These are phyloP conservation scores for Russula virescens DNA, from an alignment of 768 basidiomycete species.

Conservation along the genomic window DNA sequence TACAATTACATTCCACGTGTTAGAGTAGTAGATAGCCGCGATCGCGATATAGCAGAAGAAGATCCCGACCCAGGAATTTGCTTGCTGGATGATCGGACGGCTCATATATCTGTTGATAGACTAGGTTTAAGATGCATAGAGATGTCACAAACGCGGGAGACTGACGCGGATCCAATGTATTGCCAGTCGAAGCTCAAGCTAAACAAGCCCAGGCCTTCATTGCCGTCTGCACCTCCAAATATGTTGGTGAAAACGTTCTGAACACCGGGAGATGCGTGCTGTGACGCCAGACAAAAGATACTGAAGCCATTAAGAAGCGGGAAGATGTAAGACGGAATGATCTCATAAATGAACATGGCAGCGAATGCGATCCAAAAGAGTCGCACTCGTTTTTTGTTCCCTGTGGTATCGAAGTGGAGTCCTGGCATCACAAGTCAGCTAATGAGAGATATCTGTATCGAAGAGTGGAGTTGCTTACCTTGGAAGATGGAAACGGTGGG, in stretches of 20 bases:
- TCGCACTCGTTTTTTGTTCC: conserved; percentile 44
- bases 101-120: conserved; percentile 39
- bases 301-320: conserved; percentile 57
- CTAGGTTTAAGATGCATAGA: neutral
- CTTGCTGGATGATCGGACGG: conserved; percentile 51
- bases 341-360: conserved; percentile 49
- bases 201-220: conserved; percentile 60
- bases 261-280: conserved; percentile 39
- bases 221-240: conserved; percentile 61
- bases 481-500: conserved; percentile 58
- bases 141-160: neutral
- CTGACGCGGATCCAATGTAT: conserved; percentile 45
- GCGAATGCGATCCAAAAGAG: conserved; percentile 48
- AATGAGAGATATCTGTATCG: neutral
- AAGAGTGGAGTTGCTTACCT: conserved; percentile 31
- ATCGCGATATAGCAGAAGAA: conserved; percentile 48
- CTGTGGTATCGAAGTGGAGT: conserved; percentile 42
- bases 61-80: conserved; percentile 54
- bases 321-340: conserved; percentile 54
- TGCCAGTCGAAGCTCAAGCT: conserved; percentile 67
- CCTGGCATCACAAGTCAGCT: conserved; percentile 35
- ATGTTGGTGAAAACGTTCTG: conserved; percentile 51
- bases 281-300: conserved; percentile 55
- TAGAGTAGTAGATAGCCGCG: conserved; percentile 56
- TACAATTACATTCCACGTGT: conserved; percentile 48